These are phyloP conservation scores for Debaryomyces prosopidis DNA, from an alignment of 805 yeast species.

Conservation along the genomic window DNA sequence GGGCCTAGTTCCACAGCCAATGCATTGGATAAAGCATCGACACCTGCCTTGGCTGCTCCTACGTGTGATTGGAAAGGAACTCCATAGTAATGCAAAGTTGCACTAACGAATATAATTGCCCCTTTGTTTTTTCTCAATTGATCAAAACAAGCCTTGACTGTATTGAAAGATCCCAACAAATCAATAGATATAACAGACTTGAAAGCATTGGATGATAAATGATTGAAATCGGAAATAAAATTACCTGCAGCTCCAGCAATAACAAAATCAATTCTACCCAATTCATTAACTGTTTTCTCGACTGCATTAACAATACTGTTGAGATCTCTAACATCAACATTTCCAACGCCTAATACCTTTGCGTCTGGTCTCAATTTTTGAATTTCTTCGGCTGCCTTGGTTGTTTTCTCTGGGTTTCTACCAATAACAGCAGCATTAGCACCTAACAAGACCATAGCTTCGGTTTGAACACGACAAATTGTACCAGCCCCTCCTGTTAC, in stretches of 20 bases:
- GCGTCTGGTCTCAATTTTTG: conserved; percentile 55
- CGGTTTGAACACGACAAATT: conserved; percentile 88
- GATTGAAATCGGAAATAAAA: conserved; percentile 77
- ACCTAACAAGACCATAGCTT: conserved; percentile 79
- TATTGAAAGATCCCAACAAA: conserved; percentile 83
- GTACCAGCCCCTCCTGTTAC: conserved; percentile 97
- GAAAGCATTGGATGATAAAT: conserved; percentile 82
- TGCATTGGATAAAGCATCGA: conserved; percentile 82
- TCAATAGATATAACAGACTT: conserved; percentile 86
- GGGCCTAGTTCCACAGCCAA: conserved; percentile 93
- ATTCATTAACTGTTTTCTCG: conserved; percentile 56
- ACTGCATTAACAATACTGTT: conserved; percentile 64
- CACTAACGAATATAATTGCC: conserved; percentile 72
- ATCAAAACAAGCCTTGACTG: conserved; percentile 77
- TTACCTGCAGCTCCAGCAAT: conserved; percentile 98
- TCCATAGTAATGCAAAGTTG: conserved; percentile 89
- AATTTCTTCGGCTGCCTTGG: conserved; percentile 66
- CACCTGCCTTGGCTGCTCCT: conserved; percentile 94
- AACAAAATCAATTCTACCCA: conserved; percentile 83
- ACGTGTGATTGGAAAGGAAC: conserved; percentile 88
- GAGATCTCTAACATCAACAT: conserved; percentile 77
- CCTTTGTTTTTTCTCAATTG: conserved; percentile 71
- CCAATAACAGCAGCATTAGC: conserved; percentile 88
- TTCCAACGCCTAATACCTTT: conserved; percentile 68
- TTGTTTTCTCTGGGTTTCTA: conserved; percentile 67